phyloP scores from a whole-genome alignment of 2,329 filamentous ascomycete genomes.

The Fusarium sp. region DNA sequence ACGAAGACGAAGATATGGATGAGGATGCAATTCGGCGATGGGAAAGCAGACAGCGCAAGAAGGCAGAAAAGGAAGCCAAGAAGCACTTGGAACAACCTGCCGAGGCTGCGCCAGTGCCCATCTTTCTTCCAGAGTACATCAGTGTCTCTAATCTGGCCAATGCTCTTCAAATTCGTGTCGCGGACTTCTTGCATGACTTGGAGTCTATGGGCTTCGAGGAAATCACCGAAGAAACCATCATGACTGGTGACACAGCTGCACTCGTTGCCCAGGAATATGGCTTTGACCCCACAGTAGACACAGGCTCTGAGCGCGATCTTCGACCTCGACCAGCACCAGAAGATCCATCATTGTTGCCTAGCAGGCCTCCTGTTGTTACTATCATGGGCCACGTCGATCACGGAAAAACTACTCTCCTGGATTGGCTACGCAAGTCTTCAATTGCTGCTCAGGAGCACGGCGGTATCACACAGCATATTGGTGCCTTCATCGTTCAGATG shows the following conservation, averaged over 20 bases:
- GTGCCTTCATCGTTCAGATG: constrained; percentile 92
- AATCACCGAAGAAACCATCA: constrained; percentile 81
- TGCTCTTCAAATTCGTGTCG: constrained; percentile 75
- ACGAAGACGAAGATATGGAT: constrained; percentile 53
- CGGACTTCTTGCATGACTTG: constrained; percentile 79
- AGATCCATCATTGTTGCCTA: constrained; percentile 74
- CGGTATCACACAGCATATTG: constrained; percentile 98
- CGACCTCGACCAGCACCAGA: constrained; percentile 74
- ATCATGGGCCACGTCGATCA: constrained; percentile 99
- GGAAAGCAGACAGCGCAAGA: constrained; percentile 55
- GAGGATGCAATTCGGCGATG: constrained; percentile 52
- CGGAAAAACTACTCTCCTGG: constrained; percentile 95
- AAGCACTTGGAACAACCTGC: constrained; percentile 55
- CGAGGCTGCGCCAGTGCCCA: constrained; percentile 61
- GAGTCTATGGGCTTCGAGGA: constrained; percentile 91
- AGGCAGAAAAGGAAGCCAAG: constrained; percentile 56
- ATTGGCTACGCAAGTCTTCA: constrained; percentile 92
- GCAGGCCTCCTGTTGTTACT: constrained; percentile 90
- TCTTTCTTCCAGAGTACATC: constrained; percentile 91
- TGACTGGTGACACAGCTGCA: constrained; percentile 90
- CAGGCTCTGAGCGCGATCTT: constrained; percentile 74
- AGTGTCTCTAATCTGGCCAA: constrained; percentile 84
- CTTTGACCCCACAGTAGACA: constrained; percentile 83
- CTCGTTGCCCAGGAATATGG: constrained; percentile 93
- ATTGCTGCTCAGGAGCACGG: constrained; percentile 92